Percentiles rank a stretch among this genome's conserved stretches.
phyloP scores from a whole-genome alignment of 2,329 filamentous ascomycete genomes.

The Diplodia intermedia region DNA sequence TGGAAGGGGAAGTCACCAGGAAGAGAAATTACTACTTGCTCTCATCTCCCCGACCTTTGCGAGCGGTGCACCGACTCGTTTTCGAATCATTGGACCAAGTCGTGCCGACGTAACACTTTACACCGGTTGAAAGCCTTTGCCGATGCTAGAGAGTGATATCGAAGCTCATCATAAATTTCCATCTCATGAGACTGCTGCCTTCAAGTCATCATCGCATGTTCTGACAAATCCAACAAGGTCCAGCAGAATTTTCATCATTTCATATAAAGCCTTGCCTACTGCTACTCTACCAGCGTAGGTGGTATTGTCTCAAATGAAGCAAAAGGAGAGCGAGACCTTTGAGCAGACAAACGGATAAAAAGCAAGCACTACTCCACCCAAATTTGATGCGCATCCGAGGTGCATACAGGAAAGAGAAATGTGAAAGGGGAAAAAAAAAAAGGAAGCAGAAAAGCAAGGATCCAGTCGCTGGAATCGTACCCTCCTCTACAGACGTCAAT shows the following conservation, averaged over 20 bases:
- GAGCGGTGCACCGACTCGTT: no score
- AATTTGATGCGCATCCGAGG: background rate
- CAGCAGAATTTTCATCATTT: conserved; percentile 15
- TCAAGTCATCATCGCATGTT: background rate
- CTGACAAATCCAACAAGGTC: background rate
- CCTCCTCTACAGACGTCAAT: conserved; percentile 8
- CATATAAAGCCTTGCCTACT: conserved; percentile 3
- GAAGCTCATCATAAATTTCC: no score
- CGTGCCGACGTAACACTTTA: no score
- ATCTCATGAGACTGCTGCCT: no score
- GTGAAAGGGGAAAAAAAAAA: background rate
- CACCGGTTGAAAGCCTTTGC: no score
- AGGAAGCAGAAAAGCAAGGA: background rate
- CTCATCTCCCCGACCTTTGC: no score
- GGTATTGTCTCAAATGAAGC: conserved; percentile 6
- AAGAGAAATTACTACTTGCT: no score
- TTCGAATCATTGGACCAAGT: no score
- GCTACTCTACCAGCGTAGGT: conserved; percentile 20
- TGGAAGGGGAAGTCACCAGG: no score
- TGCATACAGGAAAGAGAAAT: background rate
- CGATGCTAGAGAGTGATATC: no score
- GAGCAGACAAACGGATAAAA: background rate
- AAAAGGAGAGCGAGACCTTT: conserved; percentile 4
- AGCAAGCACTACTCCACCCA: background rate
- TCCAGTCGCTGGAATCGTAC: background rate